Percentiles rank a stretch among this genome's conserved stretches.
Evolutionary conservation across 2,329 filamentous ascomycete species (phyloP).

Genomic region (Phaeosphaeriaceae sp.): DNA sequence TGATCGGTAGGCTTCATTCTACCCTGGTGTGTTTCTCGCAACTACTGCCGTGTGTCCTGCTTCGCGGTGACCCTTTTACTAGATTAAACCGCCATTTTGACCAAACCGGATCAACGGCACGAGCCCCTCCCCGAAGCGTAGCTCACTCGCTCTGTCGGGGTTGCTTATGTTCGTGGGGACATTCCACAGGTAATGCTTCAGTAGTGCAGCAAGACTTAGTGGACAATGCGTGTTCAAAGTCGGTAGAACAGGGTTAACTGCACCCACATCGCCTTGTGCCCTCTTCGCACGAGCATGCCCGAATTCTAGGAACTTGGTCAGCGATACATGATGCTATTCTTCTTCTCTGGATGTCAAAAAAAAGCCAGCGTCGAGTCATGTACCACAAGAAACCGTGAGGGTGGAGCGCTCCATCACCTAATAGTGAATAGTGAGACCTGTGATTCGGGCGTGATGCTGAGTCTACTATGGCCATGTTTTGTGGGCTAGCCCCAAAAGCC

Average conservation of each 20-base stretch:
- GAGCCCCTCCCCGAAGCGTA: slow-evolving; percentile 28
- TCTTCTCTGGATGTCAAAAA: not conserved
- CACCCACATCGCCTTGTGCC: too few species aligned
- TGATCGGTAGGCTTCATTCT: slow-evolving; percentile 1
- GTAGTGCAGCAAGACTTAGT: not conserved
- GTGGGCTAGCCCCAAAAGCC: not conserved
- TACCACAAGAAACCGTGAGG: not conserved
- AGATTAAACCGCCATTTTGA: slow-evolving; percentile 32
- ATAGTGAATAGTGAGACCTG: not conserved
- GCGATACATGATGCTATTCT: not conserved
- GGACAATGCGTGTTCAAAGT: too few species aligned
- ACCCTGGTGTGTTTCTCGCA: slow-evolving; percentile 4
- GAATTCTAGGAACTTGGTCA: not conserved
- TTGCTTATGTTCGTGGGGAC: not conserved
- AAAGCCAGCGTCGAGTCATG: not conserved
- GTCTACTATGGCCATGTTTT: not conserved
- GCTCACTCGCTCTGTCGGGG: not conserved
- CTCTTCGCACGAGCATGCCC: not conserved
- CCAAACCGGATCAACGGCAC: slow-evolving; percentile 39
- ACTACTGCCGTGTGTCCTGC: slow-evolving; percentile 1
- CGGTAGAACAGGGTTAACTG: too few species aligned
- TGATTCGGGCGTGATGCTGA: not conserved
- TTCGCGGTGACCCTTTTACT: slow-evolving; percentile 16
- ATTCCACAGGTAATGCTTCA: not conserved
- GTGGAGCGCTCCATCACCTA: not conserved